A percentile compares a stretch with the other conserved stretches of the same genome.
Conservation (phyloP, 305 asterid genomes). For the Rubia tinctorum region DNA sequence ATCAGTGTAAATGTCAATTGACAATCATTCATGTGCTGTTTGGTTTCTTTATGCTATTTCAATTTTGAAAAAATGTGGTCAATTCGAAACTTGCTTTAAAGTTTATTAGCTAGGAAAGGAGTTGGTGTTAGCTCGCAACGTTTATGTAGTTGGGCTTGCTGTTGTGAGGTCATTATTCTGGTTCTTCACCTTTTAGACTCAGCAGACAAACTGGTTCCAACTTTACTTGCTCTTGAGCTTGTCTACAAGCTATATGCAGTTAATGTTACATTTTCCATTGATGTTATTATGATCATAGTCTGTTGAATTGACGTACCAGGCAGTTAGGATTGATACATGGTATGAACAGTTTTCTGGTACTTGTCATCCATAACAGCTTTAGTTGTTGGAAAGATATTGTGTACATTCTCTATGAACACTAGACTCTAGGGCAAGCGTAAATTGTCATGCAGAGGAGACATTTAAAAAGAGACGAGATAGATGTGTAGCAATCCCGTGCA, state of each 20-base stretch:
- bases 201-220: too few relatives aligned
- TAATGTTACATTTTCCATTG: neutral
- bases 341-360: neutral
- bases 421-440: neutral
- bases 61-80: too few relatives aligned
- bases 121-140: too few relatives aligned
- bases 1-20: neutral
- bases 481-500: neutral
- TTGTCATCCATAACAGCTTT: neutral
- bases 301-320: neutral
- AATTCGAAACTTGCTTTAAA: too few relatives aligned
- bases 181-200: too few relatives aligned
- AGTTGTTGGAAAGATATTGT: neutral
- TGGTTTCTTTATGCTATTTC: too few relatives aligned
- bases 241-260: neutral
- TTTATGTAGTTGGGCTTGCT: neutral
- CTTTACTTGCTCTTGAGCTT: neutral
- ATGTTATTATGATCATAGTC: too few relatives aligned
- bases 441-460: neutral
- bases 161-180: too few relatives aligned
- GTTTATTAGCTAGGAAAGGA: too few relatives aligned
- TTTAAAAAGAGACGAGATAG: neutral
- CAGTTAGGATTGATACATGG: neutral
- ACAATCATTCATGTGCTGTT: too few relatives aligned
- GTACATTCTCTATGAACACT: neutral